phyloP scores from a whole-genome alignment of 1,284 basidiomycete species.

The Sporisorium scitamineum region DNA sequence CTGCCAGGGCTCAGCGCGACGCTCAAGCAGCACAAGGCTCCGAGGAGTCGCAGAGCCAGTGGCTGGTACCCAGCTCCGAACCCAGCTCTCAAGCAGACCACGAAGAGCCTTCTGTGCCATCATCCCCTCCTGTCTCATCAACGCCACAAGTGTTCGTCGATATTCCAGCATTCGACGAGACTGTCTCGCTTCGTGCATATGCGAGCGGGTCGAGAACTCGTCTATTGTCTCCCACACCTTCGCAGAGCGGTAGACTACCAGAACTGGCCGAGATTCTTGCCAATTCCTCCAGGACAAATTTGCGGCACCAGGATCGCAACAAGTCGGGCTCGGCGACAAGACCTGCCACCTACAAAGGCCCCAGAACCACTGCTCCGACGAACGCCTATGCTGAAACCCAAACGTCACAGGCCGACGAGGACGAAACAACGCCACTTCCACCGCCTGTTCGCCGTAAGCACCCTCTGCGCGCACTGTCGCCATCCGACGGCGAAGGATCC shows the following conservation, averaged over 20 bases:
- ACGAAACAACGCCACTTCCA: conserved; percentile 9
- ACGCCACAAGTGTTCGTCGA: conserved; percentile 31
- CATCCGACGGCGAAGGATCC: conserved; percentile 15
- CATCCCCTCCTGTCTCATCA: conserved; percentile 12
- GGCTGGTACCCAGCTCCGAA: conserved; percentile 38
- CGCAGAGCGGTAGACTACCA: conserved; percentile 28
- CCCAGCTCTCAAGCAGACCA: conserved; percentile 44
- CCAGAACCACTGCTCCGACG: conserved; percentile 8
- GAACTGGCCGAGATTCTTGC: conserved; percentile 35
- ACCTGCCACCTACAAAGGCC: conserved; percentile 31
- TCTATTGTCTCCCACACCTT: conserved; percentile 19
- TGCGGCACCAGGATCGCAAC: neutral
- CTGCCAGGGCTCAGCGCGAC: conserved; percentile 27
- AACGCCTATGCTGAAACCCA: neutral
- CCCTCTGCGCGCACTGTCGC: conserved; percentile 18
- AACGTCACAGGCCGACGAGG: conserved; percentile 14
- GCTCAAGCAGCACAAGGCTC: conserved; percentile 13
- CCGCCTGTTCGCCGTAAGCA: conserved; percentile 21
- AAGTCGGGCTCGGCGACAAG: neutral
- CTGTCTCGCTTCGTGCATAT: neutral
- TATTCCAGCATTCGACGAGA: conserved; percentile 7
- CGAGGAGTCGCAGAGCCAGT: conserved; percentile 43
- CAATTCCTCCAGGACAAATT: conserved; percentile 2
- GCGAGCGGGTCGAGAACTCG: neutral
- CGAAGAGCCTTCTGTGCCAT: conserved; percentile 21